Base-by-base conservation (phyloP, 768 basidiomycete species). In the Cystobasidiopsis lactophilus region DNA sequence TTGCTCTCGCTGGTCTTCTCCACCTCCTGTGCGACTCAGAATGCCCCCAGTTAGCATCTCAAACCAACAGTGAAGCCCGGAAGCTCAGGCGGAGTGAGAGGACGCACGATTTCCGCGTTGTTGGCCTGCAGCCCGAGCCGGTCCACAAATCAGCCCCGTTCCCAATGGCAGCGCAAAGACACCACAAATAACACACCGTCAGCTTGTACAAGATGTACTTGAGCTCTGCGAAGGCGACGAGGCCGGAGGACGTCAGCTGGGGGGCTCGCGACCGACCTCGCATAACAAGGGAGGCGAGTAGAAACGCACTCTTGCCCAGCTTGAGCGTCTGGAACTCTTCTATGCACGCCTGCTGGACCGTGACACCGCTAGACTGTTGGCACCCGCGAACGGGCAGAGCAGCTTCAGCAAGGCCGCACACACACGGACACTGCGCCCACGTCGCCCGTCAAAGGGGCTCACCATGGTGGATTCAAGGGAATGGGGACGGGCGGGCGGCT, bases 121-220 rank as follows among this genome's bases (percentile, higher is more conserved):
- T 69, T 64, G 54, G 60, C 61, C 38, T 13, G 38, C 19, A 43
- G 7, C 7, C 7, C 41, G 19, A 19, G 41, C 41, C 19, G 10
- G 7, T 19, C 7, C 13, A 24, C 41, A 43, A 18, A 43, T 43
- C n/a, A n/a, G n/a, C n/a, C n/a, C n/a, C n/a, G n/a, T n/a, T n/a
- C n/a, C n/a, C n/a, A n/a, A n/a, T n/a, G n/a, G n/a, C n/a, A n/a
- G n/a, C n/a, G n/a, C n/a, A n/a, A n/a, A n/a, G n/a, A n/a, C n/a
- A n/a, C n/a, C n/a, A n/a, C n/a, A n/a, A n/a, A n/a, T n/a, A n/a
- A n/a, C n/a, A n/a, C 45, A 13, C 23, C 45, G 65, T 61, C 60
- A 95, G 68, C 18, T 61, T 70, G 72, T 76, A 93, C 67, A 86
- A 72, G 70, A 95, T 77, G 73, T 82, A 95, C 66, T 81, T 85